These are phyloP conservation scores for Capronia americana DNA, from an alignment of 2,329 filamentous ascomycete genomes.

Conservation along the genomic window DNA sequence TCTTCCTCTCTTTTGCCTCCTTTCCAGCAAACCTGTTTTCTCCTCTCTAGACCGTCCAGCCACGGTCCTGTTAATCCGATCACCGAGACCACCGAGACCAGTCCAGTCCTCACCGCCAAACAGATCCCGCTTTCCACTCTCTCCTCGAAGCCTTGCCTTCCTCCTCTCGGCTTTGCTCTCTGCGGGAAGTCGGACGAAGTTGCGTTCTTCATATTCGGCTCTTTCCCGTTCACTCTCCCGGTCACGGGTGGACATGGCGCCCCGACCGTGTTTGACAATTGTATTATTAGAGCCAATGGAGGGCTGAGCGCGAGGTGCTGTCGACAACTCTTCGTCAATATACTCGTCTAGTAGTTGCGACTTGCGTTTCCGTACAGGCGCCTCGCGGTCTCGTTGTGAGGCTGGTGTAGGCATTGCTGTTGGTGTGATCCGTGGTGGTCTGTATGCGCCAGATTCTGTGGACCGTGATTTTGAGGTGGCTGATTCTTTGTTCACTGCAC, in stretches of 20 bases:
- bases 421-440: conserved; percentile 85
- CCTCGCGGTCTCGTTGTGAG: conserved; percentile 64
- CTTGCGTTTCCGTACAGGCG: conserved; percentile 64
- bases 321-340: conserved; percentile 80
- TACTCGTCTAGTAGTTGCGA: conserved; percentile 93
- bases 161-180: conserved; percentile 86
- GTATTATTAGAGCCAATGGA: conserved; percentile 80
- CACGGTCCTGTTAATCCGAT: conserved; percentile 84
- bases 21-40: conserved; percentile 69
- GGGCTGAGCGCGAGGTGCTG: conserved; percentile 80
- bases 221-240: conserved; percentile 79
- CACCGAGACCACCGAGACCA: conserved; percentile 80
- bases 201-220: conserved; percentile 86
- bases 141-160: conserved; percentile 54
- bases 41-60: conserved; percentile 61
- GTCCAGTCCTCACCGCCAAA: conserved; percentile 96
- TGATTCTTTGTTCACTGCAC: conserved; percentile 9
- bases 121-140: conserved; percentile 56
- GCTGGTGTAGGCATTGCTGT: conserved; percentile 73
- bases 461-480: conserved; percentile 15
- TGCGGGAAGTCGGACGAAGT: conserved; percentile 85
- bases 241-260: conserved; percentile 77
- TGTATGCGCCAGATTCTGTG: conserved; percentile 71
- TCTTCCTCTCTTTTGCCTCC: conserved; percentile 77
- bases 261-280: conserved; percentile 78